These are phyloP conservation scores for Sanghuangporus weigelae DNA, from an alignment of 1,284 basidiomycete species.

Conservation along the genomic window DNA sequence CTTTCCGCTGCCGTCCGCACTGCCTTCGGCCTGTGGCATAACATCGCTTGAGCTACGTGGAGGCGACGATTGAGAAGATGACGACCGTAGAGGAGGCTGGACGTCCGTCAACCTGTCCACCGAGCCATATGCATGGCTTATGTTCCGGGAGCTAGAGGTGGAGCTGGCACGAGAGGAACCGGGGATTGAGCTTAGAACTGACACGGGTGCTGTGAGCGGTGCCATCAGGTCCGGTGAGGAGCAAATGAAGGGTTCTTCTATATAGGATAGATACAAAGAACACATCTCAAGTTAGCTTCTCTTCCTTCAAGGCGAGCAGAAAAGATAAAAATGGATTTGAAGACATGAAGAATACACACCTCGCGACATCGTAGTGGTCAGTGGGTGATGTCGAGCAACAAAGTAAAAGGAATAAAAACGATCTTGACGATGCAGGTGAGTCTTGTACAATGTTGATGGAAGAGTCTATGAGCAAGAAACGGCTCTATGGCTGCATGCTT, in stretches of 20 bases:
- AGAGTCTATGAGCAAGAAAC: neutral
- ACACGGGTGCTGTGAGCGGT: neutral
- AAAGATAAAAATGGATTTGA: neutral
- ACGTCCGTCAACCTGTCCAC: slow-evolving; percentile 2
- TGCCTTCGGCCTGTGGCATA: slow-evolving; percentile 6
- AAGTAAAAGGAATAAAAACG: neutral
- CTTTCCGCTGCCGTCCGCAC: slow-evolving; percentile 7
- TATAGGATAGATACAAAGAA: neutral
- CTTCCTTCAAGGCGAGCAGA: neutral
- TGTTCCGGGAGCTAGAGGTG: neutral
- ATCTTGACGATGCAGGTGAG: neutral
- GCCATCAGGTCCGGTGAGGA: slow-evolving; percentile 1
- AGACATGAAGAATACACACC: slow-evolving; percentile 9
- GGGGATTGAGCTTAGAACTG: slow-evolving; percentile 4
- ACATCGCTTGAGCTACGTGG: neutral
- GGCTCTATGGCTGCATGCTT: slow-evolving; percentile 2
- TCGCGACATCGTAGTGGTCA: slow-evolving; percentile 11
- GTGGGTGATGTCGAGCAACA: neutral
- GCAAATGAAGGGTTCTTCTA: slow-evolving; percentile 7
- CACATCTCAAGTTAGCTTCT: neutral
- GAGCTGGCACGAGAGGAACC: slow-evolving; percentile 14
- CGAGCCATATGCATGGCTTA: neutral
- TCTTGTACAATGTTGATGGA: neutral
- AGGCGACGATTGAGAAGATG: slow-evolving; percentile 9
- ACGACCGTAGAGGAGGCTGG: neutral